A percentile compares a stretch with the other conserved stretches of the same genome.
These are phyloP conservation scores for Glycine latifolia DNA, from an alignment of 306 rosid species.

Conservation along the genomic window DNA sequence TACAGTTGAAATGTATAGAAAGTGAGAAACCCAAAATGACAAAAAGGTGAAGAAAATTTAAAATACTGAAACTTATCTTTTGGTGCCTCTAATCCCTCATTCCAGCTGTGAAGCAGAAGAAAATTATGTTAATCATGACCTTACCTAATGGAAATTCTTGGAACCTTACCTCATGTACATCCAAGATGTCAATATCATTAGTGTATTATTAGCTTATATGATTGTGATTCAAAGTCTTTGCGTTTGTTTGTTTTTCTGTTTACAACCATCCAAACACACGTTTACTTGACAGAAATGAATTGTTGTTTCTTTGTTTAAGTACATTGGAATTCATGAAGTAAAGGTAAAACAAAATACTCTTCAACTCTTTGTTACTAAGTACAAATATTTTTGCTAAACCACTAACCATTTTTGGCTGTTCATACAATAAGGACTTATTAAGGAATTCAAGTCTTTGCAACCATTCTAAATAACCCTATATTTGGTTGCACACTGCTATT, in stretches of 20 bases:
- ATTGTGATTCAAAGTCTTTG: slow-evolving; percentile 5
- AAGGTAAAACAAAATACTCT: neutral
- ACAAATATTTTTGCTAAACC: slow-evolving; percentile 48
- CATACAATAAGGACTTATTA: slow-evolving; percentile 26
- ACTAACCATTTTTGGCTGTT: slow-evolving; percentile 24
- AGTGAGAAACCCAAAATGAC: slow-evolving; percentile 3
- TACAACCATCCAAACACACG: neutral
- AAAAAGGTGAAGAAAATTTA: neutral
- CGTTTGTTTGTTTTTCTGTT: neutral
- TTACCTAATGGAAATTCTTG: neutral
- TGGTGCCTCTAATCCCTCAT: neutral
- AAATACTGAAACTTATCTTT: slow-evolving; percentile 7
- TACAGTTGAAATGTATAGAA: neutral
- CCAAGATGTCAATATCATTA: slow-evolving; percentile 12
- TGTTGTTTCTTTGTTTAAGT: neutral
- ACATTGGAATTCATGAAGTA: neutral
- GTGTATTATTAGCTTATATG: neutral
- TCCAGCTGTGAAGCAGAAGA: slow-evolving; percentile 9
- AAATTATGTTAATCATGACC: neutral
- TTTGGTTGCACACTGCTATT: slow-evolving; percentile 18
- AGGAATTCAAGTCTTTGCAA: slow-evolving; percentile 38
- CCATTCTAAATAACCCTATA: slow-evolving; percentile 36
- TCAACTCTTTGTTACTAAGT: slow-evolving; percentile 33
- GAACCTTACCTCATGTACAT: neutral
- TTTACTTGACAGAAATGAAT: neutral